Evolutionary conservation across 192 early-diverging fungal species (phyloP), one percentile per base, ranked within the genome.

Genomic region (Haplosporangium gracile): DNA sequence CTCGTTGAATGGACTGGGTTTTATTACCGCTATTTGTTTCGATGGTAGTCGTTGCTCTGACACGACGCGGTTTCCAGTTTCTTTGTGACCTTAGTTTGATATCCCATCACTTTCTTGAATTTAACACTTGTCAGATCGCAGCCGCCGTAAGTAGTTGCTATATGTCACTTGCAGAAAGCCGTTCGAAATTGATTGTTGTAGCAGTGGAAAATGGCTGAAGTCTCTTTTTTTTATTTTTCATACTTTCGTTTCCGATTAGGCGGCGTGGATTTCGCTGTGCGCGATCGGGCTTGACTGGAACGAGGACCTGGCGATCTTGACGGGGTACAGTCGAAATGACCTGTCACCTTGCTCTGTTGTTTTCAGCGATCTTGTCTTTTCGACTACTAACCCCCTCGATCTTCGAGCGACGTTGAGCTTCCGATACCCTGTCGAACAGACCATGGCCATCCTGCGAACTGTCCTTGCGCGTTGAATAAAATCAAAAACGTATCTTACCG

Each of bases 31-130:
- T 13, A 68, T 40, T 42, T 38, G 18, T 42, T 40, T 13, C 20
- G 49, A 8, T 15, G n/a, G 7, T 5, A 29, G 5, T 8, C 10
- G 7, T 40, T 57, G 9, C 24, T 16, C 53, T 34, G 32, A 51
- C 49, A 51, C 20, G 49, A 51, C 49, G 49, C 49, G 49, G 16
- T 38, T 18, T 29, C 32, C 29, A 86, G 84, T 81, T 86, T 51
- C 76, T 86, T 4, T 86, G 84, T 42, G 84, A 86, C 70, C 29
- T 81, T 26, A 86, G 84, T 40, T 40, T 81, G 42, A 57, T 77
- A 34, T 86, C 79, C 5, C 39, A 81, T 47, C 32, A 81, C 42
- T 78, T 86, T 39, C 43, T 86, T 20, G 70, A 73, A n/a, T 77
- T 70, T 26, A 86, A 72, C 40, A 57, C 74, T 1, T 86, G 79